Conservation (phyloP, 495 filamentous ascomycete genomes). For the Xylaria venustula region DNA sequence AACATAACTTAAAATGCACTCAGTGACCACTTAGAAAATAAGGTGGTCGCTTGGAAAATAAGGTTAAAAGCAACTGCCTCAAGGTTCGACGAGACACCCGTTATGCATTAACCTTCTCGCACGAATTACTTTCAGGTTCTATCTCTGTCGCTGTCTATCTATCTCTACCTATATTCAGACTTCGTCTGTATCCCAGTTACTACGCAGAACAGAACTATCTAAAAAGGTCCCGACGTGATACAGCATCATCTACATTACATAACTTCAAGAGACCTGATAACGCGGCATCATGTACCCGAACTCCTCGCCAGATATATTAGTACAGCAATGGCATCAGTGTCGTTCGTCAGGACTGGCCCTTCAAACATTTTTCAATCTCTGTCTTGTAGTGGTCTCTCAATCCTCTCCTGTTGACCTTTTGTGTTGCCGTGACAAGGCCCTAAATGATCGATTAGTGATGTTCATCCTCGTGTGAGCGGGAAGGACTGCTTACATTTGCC, state of each 20-base stretch:
- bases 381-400: conserved; percentile 54
- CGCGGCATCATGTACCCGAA: background rate
- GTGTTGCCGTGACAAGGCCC: conserved; percentile 61
- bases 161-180: too few species aligned
- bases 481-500: conserved; percentile 46
- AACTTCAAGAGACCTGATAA: background rate
- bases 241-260: background rate
- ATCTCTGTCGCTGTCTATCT: too few species aligned
- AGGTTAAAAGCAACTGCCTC: too few species aligned
- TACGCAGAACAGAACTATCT: too few species aligned
- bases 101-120: too few species aligned
- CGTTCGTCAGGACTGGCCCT: conserved; percentile 5
- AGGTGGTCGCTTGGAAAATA: too few species aligned
- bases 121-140: too few species aligned
- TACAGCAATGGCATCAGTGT: background rate
- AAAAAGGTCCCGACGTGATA: too few species aligned
- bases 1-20: too few species aligned
- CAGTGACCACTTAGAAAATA: too few species aligned
- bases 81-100: too few species aligned
- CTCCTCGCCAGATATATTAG: background rate
- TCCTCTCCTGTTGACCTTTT: conserved; percentile 59
- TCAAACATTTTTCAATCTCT: conserved; percentile 50
- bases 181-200: too few species aligned
- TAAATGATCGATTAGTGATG: conserved; percentile 32
- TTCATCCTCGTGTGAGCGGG: background rate